Base-by-base conservation (phyloP, 176 grass and related monocot species). In the Neostapfia colusana region DNA sequence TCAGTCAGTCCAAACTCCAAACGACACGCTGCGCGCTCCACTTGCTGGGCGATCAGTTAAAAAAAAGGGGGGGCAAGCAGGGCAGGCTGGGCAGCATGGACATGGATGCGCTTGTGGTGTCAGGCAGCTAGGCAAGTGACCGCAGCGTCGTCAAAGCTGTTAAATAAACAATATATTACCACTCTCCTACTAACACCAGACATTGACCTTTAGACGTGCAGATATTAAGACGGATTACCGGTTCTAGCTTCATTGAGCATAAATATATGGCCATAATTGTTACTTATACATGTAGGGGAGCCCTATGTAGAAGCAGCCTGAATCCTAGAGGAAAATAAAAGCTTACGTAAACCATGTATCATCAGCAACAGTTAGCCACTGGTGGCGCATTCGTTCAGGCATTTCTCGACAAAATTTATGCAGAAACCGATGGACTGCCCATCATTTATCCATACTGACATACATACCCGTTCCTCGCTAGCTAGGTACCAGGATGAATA, bases 1-100 rank as follows among this genome's bases (percentile, higher is more conserved):
- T 65, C 74, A 28, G 67, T 73, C 23, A 3, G 74, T 77, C 78
- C 65, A 63, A 35, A 45, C 13, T 81, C 78, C 65, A 69, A 44
- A 63, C 26, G 55, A 18, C 37, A 20, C 53, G 7, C 63, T 57
- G 45, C 7, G 56, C 44, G 16, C 60, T 26, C 53, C 24, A 14
- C 53, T 43, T 15, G 74, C 39, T 27, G 42, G 38, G 51, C 27
- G 42, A 54, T 72, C 43, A 48, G 39, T 31, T 11, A 35, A 79
- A 14, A 25, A 21, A 21, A 24, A 24, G 0, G 5, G 3, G 11
- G 2, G 2, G 14, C 45, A 48, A 16, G n/a, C n/a, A 20, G 49
- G 18, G 20, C n/a, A 55, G n/a, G 54, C n/a, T 10, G 54, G n/a
- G n/a, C 54, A 55, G 53, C 53, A 55, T 55, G 54, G 21, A 11